Base-by-base conservation (phyloP, 1,284 basidiomycete genomes). In the Microbotryum lychnidis-dioicae region DNA sequence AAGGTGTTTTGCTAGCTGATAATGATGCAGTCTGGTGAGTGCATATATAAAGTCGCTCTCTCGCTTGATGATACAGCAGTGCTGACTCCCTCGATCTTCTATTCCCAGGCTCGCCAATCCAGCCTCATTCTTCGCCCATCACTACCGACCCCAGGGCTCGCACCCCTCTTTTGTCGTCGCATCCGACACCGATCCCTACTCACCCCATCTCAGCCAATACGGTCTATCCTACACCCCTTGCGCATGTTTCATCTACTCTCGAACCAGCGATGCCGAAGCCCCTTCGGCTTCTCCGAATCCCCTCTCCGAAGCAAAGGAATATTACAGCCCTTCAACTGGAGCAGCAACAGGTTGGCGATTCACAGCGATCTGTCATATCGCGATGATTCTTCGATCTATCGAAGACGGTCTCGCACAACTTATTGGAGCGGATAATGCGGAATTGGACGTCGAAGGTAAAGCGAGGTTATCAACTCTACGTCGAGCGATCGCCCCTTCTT, bases 11-110 rank as follows among this genome's bases (percentile, higher is more conserved):
- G 42, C 48, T 70, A 6, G 68, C 63, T 10, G 68, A 70, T 46
- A 68, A 68, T 52, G 68, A 70, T 29, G 68, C 68, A 16, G 66
- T 68, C 25, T 70, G 68, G 68, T 70, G 23, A 50, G 66, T 54
- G 44, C n/a, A 4, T 10, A 2, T 21, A 21, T 31, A 21, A 14
- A 44, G n/a, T 51, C 29, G 16, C 53, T 31, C 20, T 50, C n/a
- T 37, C 16, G 23, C 42, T 44, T 20, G 29, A 14, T 20, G 29
- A 14, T 31, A 0, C 14, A 2, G 47, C 20, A 57, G 37, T 12
- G 20, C n/a, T 23, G 25, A 29, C 8, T 10, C 46, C 47, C 29
- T n/a, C 12, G 3, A 46, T 27, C 8, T 6, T 8, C n/a, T 42
- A 44, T 44, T 27, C 18, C 7, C 31, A 70, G 68, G 68, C 64